phyloP scores from a whole-genome alignment of 2,329 filamentous ascomycete genomes.

The Alternaria viburni region DNA sequence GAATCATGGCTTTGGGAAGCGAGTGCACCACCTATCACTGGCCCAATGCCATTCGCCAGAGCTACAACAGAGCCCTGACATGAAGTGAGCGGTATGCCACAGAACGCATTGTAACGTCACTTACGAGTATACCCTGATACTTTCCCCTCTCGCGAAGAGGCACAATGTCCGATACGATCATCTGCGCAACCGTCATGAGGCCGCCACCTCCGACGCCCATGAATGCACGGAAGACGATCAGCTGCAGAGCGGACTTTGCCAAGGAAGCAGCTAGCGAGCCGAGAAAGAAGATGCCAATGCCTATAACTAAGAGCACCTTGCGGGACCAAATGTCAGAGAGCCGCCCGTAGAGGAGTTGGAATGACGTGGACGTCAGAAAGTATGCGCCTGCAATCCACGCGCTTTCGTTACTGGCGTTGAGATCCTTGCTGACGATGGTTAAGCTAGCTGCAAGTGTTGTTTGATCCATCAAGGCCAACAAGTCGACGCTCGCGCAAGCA shows the following conservation, averaged over 20 bases:
- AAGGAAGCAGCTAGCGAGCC: constrained; percentile 63
- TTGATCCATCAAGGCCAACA: constrained; percentile 29
- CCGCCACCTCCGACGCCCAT: constrained; percentile 70
- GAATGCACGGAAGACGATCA: constrained; percentile 66
- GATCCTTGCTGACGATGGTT: constrained; percentile 32
- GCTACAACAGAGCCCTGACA: constrained; percentile 45
- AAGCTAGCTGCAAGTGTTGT: constrained; percentile 30
- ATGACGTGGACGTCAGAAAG: constrained; percentile 66
- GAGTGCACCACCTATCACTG: constrained; percentile 35
- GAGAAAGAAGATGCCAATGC: constrained; percentile 56
- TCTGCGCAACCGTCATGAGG: constrained; percentile 54
- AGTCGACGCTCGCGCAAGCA: constrained; percentile 30
- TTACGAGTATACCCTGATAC: constrained; percentile 44
- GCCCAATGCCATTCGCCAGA: constrained; percentile 34
- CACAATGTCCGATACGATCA: constrained; percentile 48
- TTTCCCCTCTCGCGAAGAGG: constrained; percentile 49
- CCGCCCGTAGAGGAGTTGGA: constrained; percentile 69
- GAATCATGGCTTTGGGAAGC: constrained; percentile 26
- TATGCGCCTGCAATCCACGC: constrained; percentile 63
- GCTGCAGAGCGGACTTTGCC: constrained; percentile 57
- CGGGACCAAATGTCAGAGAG: constrained; percentile 66
- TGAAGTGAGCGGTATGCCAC: neutral
- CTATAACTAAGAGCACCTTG: constrained; percentile 54
- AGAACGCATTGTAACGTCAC: neutral
- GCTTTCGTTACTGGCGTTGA: constrained; percentile 56